Evolutionary conservation across 768 basidiomycete genomes (phyloP), one percentile per base, ranked within the genome.

Genomic region (Suillus subalutaceus): DNA sequence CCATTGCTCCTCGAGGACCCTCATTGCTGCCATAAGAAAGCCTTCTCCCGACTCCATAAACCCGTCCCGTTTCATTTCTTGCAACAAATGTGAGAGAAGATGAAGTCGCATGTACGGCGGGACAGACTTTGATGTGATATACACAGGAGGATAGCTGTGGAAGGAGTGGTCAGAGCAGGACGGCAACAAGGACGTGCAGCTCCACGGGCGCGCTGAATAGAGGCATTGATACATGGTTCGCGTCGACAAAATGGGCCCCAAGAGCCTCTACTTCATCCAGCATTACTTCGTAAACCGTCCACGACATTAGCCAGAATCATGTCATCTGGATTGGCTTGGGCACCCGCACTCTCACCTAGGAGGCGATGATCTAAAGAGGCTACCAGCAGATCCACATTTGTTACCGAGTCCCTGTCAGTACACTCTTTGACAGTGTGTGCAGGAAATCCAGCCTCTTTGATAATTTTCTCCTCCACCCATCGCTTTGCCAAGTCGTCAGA

Each of bases 391-490:
- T 85, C 84, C 82, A 87, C 84, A 75, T 85, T 78, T 68, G 84
- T 75, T 13, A 80, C 69, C 35, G 85, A 70, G 43, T 71, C 70
- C 10, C 73, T 64, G 63, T 84, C 79, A 20, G 82, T 74, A 64
- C 84, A 84, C 40, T 85, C 83, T 70, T 86, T 87, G 57, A 96
- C 92, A 15, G 84, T 79, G 68, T 89, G 86, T 3, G 83, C 75
- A 32, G 94, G 94, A 83, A 90, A 96, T 26, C 94, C 94, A 61
- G 90, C 92, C 76, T 92, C 87, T 73, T 94, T 95, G 64, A 90
- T 82, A 3, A 90, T 88, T 72, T 90, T 88, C 57, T 96, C 91
- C 71, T 89, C 87, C 2, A 90, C 77, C 94, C 94, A 96, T 30
- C 93, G 86, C 63, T 79, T 85, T 73, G 89, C 89, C 53, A 96